These are phyloP conservation scores for Seminavis robusta DNA, from an alignment of 108 stramenopile species.

Conservation along the genomic window DNA sequence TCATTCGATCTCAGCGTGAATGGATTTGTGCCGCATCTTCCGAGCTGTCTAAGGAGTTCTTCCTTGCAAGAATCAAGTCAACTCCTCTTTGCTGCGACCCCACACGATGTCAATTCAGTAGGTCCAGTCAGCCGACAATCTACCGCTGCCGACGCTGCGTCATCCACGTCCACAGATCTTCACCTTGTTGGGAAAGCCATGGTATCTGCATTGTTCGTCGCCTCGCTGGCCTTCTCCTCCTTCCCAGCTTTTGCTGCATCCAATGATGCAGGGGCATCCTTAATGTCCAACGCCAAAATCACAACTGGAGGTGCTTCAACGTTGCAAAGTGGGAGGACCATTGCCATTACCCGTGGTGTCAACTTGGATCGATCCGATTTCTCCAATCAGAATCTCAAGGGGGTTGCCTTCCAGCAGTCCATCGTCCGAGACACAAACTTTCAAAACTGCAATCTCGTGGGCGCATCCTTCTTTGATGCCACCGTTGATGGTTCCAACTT, in stretches of 20 bases:
- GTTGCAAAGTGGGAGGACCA: conserved; percentile 80
- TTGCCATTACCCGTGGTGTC: conserved; percentile 93
- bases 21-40: too few species aligned
- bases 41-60: too few species aligned
- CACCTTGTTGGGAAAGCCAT: too few species aligned
- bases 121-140: too few species aligned
- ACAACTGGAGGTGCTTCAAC: conserved; percentile 86
- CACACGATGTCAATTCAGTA: too few species aligned
- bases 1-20: too few species aligned
- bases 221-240: background rate
- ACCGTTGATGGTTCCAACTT: conserved; percentile 88
- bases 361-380: conserved; percentile 86
- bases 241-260: conserved; percentile 23
- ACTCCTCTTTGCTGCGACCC: too few species aligned
- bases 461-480: conserved; percentile 93
- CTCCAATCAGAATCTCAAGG: conserved; percentile 75
- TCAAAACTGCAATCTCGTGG: conserved; percentile 64
- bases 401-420: conserved; percentile 94
- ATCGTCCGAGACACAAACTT: conserved; percentile 91
- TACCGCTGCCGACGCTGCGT: too few species aligned
- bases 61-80: too few species aligned
- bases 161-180: too few species aligned
- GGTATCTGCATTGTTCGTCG: background rate
- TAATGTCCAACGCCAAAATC: conserved; percentile 70
- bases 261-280: conserved; percentile 42